Evolutionary conservation across 1,139 yeast genomes (phyloP).

Genomic region (Lodderomyces oxycetoniae): DNA sequence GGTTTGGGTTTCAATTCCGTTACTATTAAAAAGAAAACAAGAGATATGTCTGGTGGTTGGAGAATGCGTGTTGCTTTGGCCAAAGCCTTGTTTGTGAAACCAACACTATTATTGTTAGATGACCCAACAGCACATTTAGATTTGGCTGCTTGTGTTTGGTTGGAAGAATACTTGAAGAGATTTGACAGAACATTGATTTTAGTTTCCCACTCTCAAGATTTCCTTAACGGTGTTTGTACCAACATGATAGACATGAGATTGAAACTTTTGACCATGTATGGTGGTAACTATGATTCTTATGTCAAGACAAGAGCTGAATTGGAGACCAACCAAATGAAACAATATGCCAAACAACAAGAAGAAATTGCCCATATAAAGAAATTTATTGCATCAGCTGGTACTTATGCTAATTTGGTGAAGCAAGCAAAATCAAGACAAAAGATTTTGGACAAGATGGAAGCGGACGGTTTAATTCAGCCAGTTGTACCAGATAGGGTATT

Average conservation of each 20-base stretch:
- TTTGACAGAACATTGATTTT: constrained; percentile 90
- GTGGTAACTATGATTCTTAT: constrained; percentile 99
- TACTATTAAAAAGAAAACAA: constrained; percentile 81
- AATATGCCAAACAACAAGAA: constrained; percentile 94
- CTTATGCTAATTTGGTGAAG: constrained; percentile 96
- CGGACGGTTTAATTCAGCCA: constrained; percentile 93
- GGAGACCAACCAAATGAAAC: constrained; percentile 98
- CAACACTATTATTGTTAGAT: constrained; percentile 80
- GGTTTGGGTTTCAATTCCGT: constrained; percentile 93
- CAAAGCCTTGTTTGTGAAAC: constrained; percentile 83
- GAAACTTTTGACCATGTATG: constrained; percentile 65
- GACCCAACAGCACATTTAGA: constrained; percentile 99
- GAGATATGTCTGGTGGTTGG: constrained; percentile 99
- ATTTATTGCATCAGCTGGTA: constrained; percentile 99
- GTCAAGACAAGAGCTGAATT: constrained; percentile 88
- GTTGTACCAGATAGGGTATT: constrained; percentile 92
- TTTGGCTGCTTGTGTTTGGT: constrained; percentile 99
- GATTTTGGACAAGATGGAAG: constrained; percentile 99
- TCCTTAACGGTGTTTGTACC: constrained; percentile 97
- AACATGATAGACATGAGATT: constrained; percentile 97
- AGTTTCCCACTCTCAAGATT: constrained; percentile 98
- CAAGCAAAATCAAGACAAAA: constrained; percentile 99
- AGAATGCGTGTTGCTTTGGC: constrained; percentile 89
- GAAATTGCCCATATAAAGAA: constrained; percentile 97
- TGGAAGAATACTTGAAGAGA: constrained; percentile 94